These are phyloP conservation scores for Candida nanaspora DNA, from an alignment of 805 yeast genomes.

Conservation along the genomic window DNA sequence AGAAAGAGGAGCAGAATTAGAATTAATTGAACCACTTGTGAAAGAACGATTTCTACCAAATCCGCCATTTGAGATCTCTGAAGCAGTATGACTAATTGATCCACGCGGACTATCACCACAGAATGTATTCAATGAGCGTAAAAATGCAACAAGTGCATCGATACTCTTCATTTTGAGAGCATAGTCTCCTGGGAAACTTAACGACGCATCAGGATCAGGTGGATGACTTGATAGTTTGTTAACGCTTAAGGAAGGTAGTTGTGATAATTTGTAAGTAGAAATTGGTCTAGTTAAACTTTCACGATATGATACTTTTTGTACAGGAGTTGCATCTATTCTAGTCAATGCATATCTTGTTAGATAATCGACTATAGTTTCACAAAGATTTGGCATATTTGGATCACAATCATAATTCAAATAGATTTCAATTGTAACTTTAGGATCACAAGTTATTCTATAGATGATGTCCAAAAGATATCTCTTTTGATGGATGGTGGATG, in stretches of 20 bases:
- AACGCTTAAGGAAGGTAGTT: constrained; percentile 72
- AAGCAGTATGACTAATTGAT: background rate
- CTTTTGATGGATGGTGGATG: constrained; percentile 90
- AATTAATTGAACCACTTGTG: constrained; percentile 24
- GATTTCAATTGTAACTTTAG: constrained; percentile 84
- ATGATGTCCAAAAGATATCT: constrained; percentile 77
- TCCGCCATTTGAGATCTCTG: background rate
- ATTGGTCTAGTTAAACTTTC: constrained; percentile 48
- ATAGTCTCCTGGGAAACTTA: constrained; percentile 66
- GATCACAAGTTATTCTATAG: constrained; percentile 78
- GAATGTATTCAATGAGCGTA: constrained; percentile 81
- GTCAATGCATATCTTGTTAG: constrained; percentile 65
- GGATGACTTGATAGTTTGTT: constrained; percentile 47
- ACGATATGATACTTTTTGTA: constrained; percentile 53
- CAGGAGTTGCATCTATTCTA: constrained; percentile 62
- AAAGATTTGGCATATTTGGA: constrained; percentile 67
- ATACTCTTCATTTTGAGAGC: constrained; percentile 79
- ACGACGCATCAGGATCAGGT: constrained; percentile 49
- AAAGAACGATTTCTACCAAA: constrained; percentile 21
- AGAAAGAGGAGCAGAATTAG: constrained; percentile 17
- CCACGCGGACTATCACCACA: background rate
- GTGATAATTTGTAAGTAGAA: constrained; percentile 65
- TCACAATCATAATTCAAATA: constrained; percentile 96
- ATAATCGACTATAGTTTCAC: constrained; percentile 76
- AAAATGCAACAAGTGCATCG: constrained; percentile 70